Percentiles rank a stretch among this genome's conserved stretches.
Conservation (phyloP, 495 filamentous ascomycete genomes). For the Penicillium ucsense region DNA sequence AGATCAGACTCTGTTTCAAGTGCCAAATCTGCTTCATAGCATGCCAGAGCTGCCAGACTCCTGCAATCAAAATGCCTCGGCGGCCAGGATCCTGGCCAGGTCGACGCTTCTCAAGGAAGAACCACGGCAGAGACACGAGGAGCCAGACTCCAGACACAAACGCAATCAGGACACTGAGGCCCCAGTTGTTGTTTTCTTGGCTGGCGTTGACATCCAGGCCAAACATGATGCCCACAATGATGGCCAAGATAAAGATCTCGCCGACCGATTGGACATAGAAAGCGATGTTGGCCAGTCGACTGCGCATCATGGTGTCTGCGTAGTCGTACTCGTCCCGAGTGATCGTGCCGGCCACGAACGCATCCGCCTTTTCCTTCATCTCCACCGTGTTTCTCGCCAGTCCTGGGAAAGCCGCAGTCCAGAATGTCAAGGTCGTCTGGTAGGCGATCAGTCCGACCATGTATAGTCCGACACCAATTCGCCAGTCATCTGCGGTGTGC, state of each 20-base stretch:
- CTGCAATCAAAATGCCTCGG: constrained; percentile 42
- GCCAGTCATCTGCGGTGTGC: constrained; percentile 45
- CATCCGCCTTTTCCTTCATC: constrained; percentile 43
- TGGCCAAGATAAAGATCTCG: constrained; percentile 50
- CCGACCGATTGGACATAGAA: constrained; percentile 53
- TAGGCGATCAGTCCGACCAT: constrained; percentile 57
- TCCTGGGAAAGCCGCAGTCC: constrained; percentile 56
- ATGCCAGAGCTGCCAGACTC: constrained; percentile 48
- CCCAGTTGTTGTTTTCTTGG: constrained; percentile 53
- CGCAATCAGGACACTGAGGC: constrained; percentile 52
- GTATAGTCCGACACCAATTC: constrained; percentile 46
- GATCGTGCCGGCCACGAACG: constrained; percentile 42
- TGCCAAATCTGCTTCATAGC: constrained; percentile 50
- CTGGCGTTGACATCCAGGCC: constrained; percentile 48
- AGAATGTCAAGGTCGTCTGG: constrained; percentile 57
- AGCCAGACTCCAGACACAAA: constrained; percentile 56
- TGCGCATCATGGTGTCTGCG: constrained; percentile 53
- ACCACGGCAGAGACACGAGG: constrained; percentile 51
- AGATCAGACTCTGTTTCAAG: constrained; percentile 53
- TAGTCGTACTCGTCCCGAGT: constrained; percentile 50
- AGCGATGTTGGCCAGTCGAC: constrained; percentile 47
- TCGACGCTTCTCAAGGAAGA: constrained; percentile 51
- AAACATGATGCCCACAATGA: constrained; percentile 56
- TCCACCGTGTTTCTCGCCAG: constrained; percentile 48
- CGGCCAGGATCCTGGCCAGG: constrained; percentile 45